Percentiles rank a stretch among this genome's conserved stretches.
Conservation (phyloP, 441 rosid species). For the Gossypium schwendimanii region DNA sequence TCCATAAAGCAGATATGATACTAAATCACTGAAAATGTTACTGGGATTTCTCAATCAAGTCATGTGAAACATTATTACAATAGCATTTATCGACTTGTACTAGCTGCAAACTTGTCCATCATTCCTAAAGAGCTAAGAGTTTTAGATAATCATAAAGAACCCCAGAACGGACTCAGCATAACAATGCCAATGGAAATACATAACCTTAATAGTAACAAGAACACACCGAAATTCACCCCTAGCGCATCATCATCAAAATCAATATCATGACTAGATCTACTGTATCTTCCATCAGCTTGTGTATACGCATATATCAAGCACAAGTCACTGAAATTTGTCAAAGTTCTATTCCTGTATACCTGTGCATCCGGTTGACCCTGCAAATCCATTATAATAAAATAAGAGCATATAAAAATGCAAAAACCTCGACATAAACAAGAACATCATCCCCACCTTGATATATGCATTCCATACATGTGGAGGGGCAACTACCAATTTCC, state of each 20-base stretch:
- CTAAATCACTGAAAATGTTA: neutral
- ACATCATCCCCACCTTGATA: conserved; percentile 44
- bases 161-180: neutral
- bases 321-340: conserved; percentile 42
- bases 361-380: conserved; percentile 54
- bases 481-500: conserved; percentile 60
- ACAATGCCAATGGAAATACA: conserved; percentile 1
- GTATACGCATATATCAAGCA: conserved; percentile 54
- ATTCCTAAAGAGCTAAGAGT: neutral
- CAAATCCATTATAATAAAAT: conserved; percentile 11
- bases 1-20: neutral
- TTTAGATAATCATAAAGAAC: neutral
- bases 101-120: neutral
- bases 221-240: conserved; percentile 36
- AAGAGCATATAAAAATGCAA: neutral
- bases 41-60: neutral
- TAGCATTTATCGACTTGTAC: neutral
- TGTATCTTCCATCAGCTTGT: conserved; percentile 64
- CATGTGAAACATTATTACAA: neutral
- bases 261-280: conserved; percentile 57
- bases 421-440: neutral
- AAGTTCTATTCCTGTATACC: conserved; percentile 33
- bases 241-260: conserved; percentile 55
- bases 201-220: conserved; percentile 11
- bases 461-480: conserved; percentile 56